Percentiles rank a stretch among this genome's conserved stretches.
Conservation (phyloP, 2,329 filamentous ascomycete species). For the Magnaporthales sp. region DNA sequence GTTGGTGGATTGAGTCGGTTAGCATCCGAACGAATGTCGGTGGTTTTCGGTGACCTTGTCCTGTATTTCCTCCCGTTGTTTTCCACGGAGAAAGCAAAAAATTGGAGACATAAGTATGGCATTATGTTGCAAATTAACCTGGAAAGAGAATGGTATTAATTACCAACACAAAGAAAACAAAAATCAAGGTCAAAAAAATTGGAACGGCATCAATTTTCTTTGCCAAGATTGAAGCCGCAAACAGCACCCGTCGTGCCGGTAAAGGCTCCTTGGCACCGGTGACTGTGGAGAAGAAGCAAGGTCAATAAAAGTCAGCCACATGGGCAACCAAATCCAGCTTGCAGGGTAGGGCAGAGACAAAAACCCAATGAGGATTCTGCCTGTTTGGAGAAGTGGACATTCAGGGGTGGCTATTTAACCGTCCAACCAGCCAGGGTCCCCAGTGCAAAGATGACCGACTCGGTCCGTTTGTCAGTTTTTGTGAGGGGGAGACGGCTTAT, state of each 20-base stretch:
- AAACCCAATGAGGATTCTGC: not conserved
- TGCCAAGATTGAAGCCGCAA: not conserved
- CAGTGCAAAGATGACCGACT: not conserved
- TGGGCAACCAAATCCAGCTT: too few relatives aligned
- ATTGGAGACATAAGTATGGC: too few relatives aligned
- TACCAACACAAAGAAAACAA: not conserved
- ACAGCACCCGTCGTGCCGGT: not conserved
- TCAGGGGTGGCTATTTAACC: not conserved
- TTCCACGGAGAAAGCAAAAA: not conserved
- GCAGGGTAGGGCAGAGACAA: not conserved
- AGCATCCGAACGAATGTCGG: too few relatives aligned
- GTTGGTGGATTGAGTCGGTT: not conserved
- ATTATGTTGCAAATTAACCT: not conserved
- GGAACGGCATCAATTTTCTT: not conserved
- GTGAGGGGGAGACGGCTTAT: not conserved
- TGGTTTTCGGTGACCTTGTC: not conserved
- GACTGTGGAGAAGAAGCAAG: not conserved
- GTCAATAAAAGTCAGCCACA: not conserved
- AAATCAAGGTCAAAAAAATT: not conserved
- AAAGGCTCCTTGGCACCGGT: not conserved
- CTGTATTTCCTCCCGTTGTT: not conserved
- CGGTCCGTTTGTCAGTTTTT: not conserved
- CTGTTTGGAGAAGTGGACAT: not conserved
- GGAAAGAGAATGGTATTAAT: not conserved
- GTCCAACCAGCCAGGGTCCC: not conserved